These are phyloP conservation scores for Talaromyces atroroseus DNA, from an alignment of 2,329 filamentous ascomycete species.

Conservation along the genomic window DNA sequence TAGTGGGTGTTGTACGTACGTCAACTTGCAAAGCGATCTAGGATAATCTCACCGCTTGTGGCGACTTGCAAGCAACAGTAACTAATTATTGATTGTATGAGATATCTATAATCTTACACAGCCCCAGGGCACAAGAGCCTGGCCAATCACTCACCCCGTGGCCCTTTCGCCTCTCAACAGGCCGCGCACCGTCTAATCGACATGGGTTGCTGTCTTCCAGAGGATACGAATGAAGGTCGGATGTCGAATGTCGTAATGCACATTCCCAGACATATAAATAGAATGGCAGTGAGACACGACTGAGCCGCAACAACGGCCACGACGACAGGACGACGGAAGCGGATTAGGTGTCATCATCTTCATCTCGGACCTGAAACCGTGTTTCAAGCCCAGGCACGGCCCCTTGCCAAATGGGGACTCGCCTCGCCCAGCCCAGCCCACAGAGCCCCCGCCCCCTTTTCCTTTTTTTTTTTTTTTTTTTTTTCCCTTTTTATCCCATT, in stretches of 20 bases:
- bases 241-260: too few relatives aligned
- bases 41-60: background rate
- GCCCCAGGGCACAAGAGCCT: background rate
- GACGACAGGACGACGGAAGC: background rate
- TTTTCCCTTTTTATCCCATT: background rate
- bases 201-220: too few relatives aligned
- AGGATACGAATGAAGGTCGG: too few relatives aligned
- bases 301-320: background rate
- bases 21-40: too few relatives aligned
- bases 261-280: background rate
- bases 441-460: conserved; percentile 5
- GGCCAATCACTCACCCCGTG: background rate
- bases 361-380: conserved; percentile 12
- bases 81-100: background rate
- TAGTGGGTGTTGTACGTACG: too few relatives aligned
- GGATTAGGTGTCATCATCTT: background rate
- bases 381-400: conserved; percentile 6
- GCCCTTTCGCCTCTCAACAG: background rate
- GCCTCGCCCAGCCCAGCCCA: background rate
- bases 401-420: background rate
- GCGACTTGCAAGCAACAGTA: background rate
- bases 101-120: background rate
- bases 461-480: background rate
- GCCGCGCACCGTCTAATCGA: background rate
- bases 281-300: background rate